These are phyloP conservation scores for Cutaneotrichosporon dermatis DNA, from an alignment of 1,284 basidiomycete species.

Conservation along the genomic window DNA sequence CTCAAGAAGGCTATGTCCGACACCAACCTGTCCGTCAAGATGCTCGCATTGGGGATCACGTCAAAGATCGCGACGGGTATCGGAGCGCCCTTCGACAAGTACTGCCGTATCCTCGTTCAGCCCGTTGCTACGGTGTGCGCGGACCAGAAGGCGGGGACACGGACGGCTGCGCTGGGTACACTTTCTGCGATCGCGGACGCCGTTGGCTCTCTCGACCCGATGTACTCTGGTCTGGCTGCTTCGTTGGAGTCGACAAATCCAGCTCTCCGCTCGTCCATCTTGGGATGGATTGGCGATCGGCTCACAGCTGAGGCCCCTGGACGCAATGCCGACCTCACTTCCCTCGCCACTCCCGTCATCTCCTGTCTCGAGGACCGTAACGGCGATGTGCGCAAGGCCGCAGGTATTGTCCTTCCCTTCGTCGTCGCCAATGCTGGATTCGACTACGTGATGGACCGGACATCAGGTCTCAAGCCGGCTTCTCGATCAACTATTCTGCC, in stretches of 20 bases:
- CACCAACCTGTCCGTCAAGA: conserved; percentile 90
- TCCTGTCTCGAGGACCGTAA: conserved; percentile 85
- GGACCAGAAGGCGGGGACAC: conserved; percentile 87
- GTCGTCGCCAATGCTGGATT: conserved; percentile 75
- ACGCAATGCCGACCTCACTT: conserved; percentile 65
- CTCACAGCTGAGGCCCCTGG: conserved; percentile 47
- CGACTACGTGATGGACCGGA: conserved; percentile 81
- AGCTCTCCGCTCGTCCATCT: conserved; percentile 73
- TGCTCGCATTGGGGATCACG: conserved; percentile 83
- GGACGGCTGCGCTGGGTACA: conserved; percentile 70
- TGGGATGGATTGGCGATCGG: conserved; percentile 68
- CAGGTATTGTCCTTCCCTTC: conserved; percentile 72
- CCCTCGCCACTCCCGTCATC: conserved; percentile 68
- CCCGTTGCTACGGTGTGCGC: conserved; percentile 80
- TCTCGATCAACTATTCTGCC: conserved; percentile 80
- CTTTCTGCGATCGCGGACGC: conserved; percentile 79
- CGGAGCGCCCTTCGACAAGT: conserved; percentile 91
- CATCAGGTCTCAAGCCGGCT: conserved; percentile 83
- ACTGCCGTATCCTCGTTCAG: conserved; percentile 68
- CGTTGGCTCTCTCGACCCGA: conserved; percentile 74
- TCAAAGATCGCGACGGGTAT: conserved; percentile 85
- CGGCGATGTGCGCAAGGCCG: conserved; percentile 85
- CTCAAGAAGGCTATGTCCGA: conserved; percentile 86
- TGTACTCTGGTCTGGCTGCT: conserved; percentile 72
- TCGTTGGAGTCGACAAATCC: conserved; percentile 86